Conservation (phyloP, 1,284 basidiomycete genomes). For the Schizophyllum commune region DNA sequence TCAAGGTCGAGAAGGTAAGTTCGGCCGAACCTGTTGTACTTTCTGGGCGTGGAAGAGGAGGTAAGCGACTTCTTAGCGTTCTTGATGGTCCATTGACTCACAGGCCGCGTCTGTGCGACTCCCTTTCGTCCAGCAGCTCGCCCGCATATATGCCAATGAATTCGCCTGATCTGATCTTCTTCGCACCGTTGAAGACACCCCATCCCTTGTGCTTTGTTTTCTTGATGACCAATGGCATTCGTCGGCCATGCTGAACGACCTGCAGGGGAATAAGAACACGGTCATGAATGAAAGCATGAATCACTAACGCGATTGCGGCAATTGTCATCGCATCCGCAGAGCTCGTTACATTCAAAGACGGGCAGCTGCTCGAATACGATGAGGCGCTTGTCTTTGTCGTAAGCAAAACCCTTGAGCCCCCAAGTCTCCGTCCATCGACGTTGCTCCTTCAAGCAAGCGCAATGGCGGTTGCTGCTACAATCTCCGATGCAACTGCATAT, state of each 20-base stretch:
- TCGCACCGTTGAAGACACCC: slow-evolving; percentile 65
- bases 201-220: slow-evolving; percentile 75
- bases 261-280: slow-evolving; percentile 20
- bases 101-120: slow-evolving; percentile 53
- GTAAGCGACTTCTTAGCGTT: slow-evolving; percentile 1
- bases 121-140: slow-evolving; percentile 66
- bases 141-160: slow-evolving; percentile 85
- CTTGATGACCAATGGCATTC: slow-evolving; percentile 50
- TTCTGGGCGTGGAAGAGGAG: slow-evolving; percentile 28
- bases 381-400: slow-evolving; percentile 51
- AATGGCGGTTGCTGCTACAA: slow-evolving; percentile 35
- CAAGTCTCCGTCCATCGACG: slow-evolving; percentile 25
- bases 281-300: not conserved
- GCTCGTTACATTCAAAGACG: slow-evolving; percentile 82
- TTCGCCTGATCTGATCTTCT: slow-evolving; percentile 57
- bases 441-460: slow-evolving; percentile 61
- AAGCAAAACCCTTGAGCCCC: slow-evolving; percentile 48
- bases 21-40: slow-evolving; percentile 69
- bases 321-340: slow-evolving; percentile 73
- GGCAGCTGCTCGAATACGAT: slow-evolving; percentile 42
- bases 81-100: not conserved
- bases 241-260: slow-evolving; percentile 80
- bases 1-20: slow-evolving; percentile 87
- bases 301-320: slow-evolving; percentile 73
- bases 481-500: slow-evolving; percentile 55